Percentiles rank a stretch among this genome's conserved stretches.
Conservation (phyloP, 306 rosid species). For the Inga oerstediana region DNA sequence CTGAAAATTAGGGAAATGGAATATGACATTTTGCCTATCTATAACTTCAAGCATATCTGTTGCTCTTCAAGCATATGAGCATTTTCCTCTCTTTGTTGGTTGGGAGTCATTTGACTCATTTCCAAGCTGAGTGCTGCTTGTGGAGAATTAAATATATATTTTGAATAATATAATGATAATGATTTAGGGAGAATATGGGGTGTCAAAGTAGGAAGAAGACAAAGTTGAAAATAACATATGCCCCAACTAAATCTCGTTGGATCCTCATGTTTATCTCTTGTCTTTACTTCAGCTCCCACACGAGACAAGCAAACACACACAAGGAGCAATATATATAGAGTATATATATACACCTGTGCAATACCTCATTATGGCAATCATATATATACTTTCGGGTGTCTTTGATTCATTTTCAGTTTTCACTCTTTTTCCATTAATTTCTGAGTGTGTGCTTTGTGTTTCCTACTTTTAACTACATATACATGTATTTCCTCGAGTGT, state of each 20-base stretch:
- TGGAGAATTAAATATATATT: neutral
- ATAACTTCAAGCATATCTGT: no score
- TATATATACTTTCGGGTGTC: neutral
- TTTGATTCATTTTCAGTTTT: slow-evolving; percentile 17
- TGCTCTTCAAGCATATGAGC: no score
- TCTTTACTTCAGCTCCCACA: slow-evolving; percentile 28
- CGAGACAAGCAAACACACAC: neutral
- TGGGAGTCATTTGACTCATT: neutral
- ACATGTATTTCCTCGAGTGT: neutral
- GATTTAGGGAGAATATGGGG: slow-evolving; percentile 18
- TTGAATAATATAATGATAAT: neutral
- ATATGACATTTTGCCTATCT: no score
- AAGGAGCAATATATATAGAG: neutral
- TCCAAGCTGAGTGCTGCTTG: neutral
- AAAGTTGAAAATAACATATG: slow-evolving; percentile 21
- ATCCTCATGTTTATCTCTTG: slow-evolving; percentile 29
- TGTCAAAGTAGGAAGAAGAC: slow-evolving; percentile 33
- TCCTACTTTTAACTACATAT: neutral
- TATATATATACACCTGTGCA: neutral
- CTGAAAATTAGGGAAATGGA: no score
- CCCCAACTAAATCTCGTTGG: slow-evolving; percentile 33
- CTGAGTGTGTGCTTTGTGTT: neutral
- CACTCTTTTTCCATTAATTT: slow-evolving; percentile 26
- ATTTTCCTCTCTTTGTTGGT: neutral
- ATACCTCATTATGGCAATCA: slow-evolving; percentile 1